Evolutionary conservation across 129 eudicot species (phyloP), one percentile per base, ranked within the genome.

Genomic region (Heracleum sosnowskyi): DNA sequence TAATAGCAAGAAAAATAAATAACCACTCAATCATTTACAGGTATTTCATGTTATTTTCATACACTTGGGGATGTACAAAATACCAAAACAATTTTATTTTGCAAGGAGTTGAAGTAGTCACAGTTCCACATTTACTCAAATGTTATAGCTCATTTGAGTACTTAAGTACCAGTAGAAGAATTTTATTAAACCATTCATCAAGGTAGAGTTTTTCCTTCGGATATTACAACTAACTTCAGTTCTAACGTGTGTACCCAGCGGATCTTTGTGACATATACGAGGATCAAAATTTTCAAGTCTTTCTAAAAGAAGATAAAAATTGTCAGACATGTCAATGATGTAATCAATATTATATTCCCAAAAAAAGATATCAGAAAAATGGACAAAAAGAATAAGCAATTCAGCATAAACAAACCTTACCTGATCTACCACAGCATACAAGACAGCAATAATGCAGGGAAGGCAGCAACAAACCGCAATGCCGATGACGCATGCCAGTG

Each of bases 341-440:
- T 10, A 1, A 24, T 7, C 28, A 6, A 53, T 5, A 22, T 24
- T 55, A 1, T 55, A 29, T 12, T 11, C 71, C 22, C 24, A 1
- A 1, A 13, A 2, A 11, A 11, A 51, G 45, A 34, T 51, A 33
- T 7, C 34, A 76, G 69, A 17, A 34, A 76, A 33, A 11, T 24
- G 29, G 8, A 45, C 37, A 35, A 11, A 57, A 7, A 55, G 28
- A 16, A 76, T 16, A 24, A 45, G 16, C 47, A 44, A 44, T 44
- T 44, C 11, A 49, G 63, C 49, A 36, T 40, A 8, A 35, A n/a
- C 37, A 22, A 49, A 77, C 77, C 46, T 39, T 86, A 92, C 97
- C 96, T 88, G 96, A 79, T 92, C 97, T 44, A 92, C 96, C 84
- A 92, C 92, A 46, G 89, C 96, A 78, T 88, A 92, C 80, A 92